Evolutionary conservation across 306 rosid species (phyloP), one percentile per base, ranked within the genome.

Genomic region (Lathyrus oleraceus): DNA sequence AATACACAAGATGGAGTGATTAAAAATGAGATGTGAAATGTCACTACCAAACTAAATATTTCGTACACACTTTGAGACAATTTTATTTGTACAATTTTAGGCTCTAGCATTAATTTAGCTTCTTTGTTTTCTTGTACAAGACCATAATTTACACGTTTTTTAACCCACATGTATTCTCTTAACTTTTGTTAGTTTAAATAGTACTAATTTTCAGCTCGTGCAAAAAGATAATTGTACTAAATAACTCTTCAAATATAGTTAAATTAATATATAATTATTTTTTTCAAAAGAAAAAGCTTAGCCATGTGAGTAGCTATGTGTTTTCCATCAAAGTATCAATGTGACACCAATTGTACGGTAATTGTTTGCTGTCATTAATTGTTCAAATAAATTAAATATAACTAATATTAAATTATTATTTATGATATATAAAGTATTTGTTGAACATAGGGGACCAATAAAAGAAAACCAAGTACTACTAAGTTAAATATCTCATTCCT

Each of bases 361-460:
- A 54, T 40, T 71, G 30, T 71, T 57, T 44, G 51, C 8, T n/a
- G 77, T 13, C 25, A 49, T 61, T 72, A 36, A 72, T 48, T 36
- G 61, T 49, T 36, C 49, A 57, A 47, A 62, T 5, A 38, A 43
- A 49, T 61, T 48, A 35, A 72, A 25, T 47, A 23, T 4, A 54
- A 23, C 14, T 21, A 20, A 3, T 9, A 9, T 20, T 51, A 51
- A 17, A 51, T 51, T 19, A 8, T 19, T 17, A 4, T 51, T 8
- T 51, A 19, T 51, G 11, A 19, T 19, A 19, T 51, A 49, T 30
- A 61, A 36, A 36, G 38, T 12, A 62, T 23, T 27, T 64, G 43
- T 56, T 25, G 44, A 64, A 23, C 10, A 6, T 30, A 57, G 82
- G 81, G 82, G 78, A 71, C 81, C 81, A 78, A 64, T 27, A 64